Evolutionary conservation across 1,284 basidiomycete genomes (phyloP), one percentile per base, ranked within the genome.

Genomic region (Ganoderma lingzhi): DNA sequence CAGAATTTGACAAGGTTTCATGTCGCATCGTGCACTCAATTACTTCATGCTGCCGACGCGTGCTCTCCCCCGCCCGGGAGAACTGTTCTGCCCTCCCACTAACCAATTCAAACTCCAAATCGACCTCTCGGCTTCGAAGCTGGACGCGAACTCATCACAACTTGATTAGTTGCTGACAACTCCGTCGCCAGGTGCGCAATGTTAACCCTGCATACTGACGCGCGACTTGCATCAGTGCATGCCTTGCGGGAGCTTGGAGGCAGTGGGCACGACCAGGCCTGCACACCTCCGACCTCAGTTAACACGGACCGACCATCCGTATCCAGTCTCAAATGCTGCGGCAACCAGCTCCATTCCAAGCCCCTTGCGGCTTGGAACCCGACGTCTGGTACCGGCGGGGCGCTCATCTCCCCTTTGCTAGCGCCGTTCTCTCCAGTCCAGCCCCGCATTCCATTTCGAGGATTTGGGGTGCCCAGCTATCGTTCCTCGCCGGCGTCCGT

Each of bases 221-320:
- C 48, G 48, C 48, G 23, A 51, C 23, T 51, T 51, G 48, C 48
- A 51, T 51, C 48, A 51, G 48, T 51, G 48, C 48, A 14, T 3
- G 9, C 48, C 48, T 51, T 51, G 48, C 23, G 48, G 48, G 48
- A 51, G 48, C 48, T 51, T 51, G 23, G 48, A 51, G 48, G 48
- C 56, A 39, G 35, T 56, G 15, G 30, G 14, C 55, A 14, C 28
- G 55, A 19, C 32, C 6, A 55, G 28, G 28, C 28, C 53, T 15
- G 53, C 30, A 14, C 53, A 55, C 30, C 53, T 30, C 53, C 53
- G 53, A 56, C 30, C 32, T 19, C 30, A 30, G 32, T 56, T 56
- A 56, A 32, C 30, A 32, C 30, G 53, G 30, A n/a, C 56, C 56
- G 35, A 15, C 55, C 51, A 53, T 55, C 53, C 17, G 14, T 56